Evolutionary conservation across 2,329 filamentous ascomycete species (phyloP).

Genomic region (Xylariaceae sp.): DNA sequence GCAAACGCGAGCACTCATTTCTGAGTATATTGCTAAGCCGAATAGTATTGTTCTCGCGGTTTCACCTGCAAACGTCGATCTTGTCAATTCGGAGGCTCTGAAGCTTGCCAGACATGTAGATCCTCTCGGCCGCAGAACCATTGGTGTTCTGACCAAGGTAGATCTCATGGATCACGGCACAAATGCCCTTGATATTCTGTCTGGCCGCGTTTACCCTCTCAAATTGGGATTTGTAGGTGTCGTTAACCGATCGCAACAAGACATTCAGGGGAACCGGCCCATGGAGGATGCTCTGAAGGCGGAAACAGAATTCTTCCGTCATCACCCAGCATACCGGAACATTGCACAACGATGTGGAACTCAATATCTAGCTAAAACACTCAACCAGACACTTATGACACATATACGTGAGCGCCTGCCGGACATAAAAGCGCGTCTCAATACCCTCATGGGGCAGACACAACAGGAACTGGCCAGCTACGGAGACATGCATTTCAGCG

Average conservation of each 20-base stretch:
- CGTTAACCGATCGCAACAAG: conserved; percentile 95
- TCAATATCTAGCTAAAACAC: conserved; percentile 85
- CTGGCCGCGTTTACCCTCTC: conserved; percentile 89
- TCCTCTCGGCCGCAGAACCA: conserved; percentile 86
- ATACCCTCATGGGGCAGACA: conserved; percentile 99
- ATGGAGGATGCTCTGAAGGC: conserved; percentile 84
- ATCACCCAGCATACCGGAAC: conserved; percentile 94
- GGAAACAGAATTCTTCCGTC: conserved; percentile 91
- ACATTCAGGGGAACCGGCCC: conserved; percentile 94
- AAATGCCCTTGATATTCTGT: conserved; percentile 95
- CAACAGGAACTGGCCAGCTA: conserved; percentile 98
- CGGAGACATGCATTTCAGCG: conserved; percentile 94
- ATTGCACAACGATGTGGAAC: conserved; percentile 92
- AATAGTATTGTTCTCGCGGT: conserved; percentile 98
- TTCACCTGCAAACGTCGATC: conserved; percentile 93
- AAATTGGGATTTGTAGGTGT: conserved; percentile 98
- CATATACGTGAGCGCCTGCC: conserved; percentile 94
- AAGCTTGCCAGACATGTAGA: conserved; percentile 97
- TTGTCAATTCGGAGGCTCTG: conserved; percentile 95
- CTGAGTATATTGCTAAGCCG: conserved; percentile 97
- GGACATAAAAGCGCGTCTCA: conserved; percentile 95
- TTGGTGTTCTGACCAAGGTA: conserved; percentile 93
- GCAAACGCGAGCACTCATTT: conserved; percentile 91
- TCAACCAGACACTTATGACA: conserved; percentile 91
- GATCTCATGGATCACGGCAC: conserved; percentile 99